Evolutionary conservation across 208 protist genomes (phyloP), one percentile per base, ranked within the genome.

Genomic region (Trypanosoma platydactyli): DNA sequence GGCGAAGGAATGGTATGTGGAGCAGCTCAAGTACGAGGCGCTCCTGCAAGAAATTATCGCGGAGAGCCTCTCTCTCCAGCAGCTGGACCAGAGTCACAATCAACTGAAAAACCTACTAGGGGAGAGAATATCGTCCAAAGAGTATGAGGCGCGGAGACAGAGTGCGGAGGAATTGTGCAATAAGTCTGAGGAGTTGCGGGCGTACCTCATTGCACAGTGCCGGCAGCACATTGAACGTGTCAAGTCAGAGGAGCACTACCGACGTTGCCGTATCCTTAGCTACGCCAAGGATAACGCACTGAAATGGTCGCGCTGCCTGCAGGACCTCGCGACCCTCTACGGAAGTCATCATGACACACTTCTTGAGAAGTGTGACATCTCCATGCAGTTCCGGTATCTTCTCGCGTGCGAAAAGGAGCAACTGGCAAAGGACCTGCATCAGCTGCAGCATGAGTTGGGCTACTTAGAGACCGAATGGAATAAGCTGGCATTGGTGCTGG

Each of bases 21-120:
- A 95, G 64, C 86, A 95, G 72, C 29, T 83, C 5, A 75, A 74
- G 59, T 91, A 95, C 71, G 76, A 84, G 63, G 71, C 77, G 41
- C 59, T 77, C 5, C 22, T 77, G 16, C 81, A 91, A 70, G 83
- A 81, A 61, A 60, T 83, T 41, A 53, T 91, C 50, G 73, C 81
- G 44, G 81, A 89, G 52, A 70, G 75, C 35, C 62, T 89, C 5
- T 53, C 67, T 1, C 71, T 90, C 13, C 56, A 63, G 41, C 89
- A 95, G 71, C 69, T 95, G 35, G 65, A 81, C 46, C 29, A 55
- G 30, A 91, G 86, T 62, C 69, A 92, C 53, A 61, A 50, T 1
- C 83, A 92, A 72, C 73, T 95, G 3, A 59, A 66, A 2, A 33
- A 50, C 13, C 49, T 77, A 3, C 49, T 92, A 20, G 44, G 80